Evolutionary conservation across 441 rosid genomes (phyloP).

Genomic region (Adansonia grandidieri): DNA sequence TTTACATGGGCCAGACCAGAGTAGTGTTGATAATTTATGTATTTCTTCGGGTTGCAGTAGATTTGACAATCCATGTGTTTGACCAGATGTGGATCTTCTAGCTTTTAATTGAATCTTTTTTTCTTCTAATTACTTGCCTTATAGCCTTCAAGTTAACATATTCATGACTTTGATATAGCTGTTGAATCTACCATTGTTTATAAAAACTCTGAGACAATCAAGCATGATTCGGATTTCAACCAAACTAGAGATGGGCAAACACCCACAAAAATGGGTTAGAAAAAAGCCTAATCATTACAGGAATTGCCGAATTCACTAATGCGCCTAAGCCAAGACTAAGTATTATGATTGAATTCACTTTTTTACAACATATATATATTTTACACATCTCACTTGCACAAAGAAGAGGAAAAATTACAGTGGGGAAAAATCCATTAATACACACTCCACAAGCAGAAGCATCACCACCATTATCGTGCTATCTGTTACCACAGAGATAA

Average conservation of each 20-base stretch:
- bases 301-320: neutral
- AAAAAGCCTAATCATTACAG: neutral
- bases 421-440: neutral
- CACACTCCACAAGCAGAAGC: neutral
- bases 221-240: neutral
- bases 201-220: neutral
- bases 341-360: neutral
- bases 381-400: neutral
- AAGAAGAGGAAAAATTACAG: neutral
- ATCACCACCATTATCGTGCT: neutral
- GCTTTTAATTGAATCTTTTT: no score
- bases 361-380: slow-evolving; percentile 4
- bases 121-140: no score
- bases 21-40: no score
- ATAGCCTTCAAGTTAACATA: no score
- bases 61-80: no score
- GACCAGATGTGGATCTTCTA: no score
- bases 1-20: no score
- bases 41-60: no score
- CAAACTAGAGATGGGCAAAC: neutral
- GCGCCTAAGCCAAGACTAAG: neutral
- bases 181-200: neutral
- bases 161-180: neutral
- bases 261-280: no score
- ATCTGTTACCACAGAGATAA: neutral